These are phyloP conservation scores for Candida glucosophila DNA, from an alignment of 1,139 yeast genomes.

Conservation along the genomic window DNA sequence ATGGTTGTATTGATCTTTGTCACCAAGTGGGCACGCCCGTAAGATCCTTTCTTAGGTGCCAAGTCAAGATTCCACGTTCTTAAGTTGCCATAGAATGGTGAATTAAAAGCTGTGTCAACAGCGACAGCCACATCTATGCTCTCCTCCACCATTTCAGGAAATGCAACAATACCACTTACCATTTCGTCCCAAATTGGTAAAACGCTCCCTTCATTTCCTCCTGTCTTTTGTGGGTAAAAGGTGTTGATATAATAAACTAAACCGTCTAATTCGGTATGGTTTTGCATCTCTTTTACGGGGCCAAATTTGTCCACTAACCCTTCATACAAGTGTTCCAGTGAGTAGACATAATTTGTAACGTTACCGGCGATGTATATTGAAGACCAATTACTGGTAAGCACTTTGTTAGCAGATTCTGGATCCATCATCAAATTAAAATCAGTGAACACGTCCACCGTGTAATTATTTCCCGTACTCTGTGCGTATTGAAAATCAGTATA, in stretches of 20 bases:
- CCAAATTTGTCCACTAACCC: slow-evolving; percentile 2
- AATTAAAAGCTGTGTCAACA: slow-evolving; percentile 27
- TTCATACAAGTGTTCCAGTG: slow-evolving; percentile 18
- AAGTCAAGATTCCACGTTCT: slow-evolving; percentile 19
- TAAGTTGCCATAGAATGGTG: slow-evolving; percentile 30
- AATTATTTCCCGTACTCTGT: slow-evolving; percentile 19
- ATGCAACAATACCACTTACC: slow-evolving; percentile 23
- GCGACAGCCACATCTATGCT: slow-evolving; percentile 19
- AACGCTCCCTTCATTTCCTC: slow-evolving; percentile 18
- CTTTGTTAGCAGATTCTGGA: slow-evolving; percentile 37
- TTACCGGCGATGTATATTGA: slow-evolving; percentile 29
- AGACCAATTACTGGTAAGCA: slow-evolving; percentile 28
- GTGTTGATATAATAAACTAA: slow-evolving; percentile 16
- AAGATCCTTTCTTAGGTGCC: too few species aligned
- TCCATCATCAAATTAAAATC: slow-evolving; percentile 35
- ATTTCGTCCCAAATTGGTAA: slow-evolving; percentile 35
- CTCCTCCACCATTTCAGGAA: slow-evolving; percentile 20
- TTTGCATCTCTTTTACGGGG: slow-evolving; percentile 9
- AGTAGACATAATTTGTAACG: slow-evolving; percentile 28
- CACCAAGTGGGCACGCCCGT: too few species aligned
- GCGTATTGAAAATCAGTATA: slow-evolving; percentile 30
- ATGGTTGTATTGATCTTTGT: too few species aligned
- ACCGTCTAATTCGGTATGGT: slow-evolving; percentile 15
- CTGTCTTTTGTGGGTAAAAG: neutral
- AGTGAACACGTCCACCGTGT: slow-evolving; percentile 24